These are phyloP conservation scores for Talaromyces albobiverticillius DNA, from an alignment of 2,329 filamentous ascomycete genomes.

Conservation along the genomic window DNA sequence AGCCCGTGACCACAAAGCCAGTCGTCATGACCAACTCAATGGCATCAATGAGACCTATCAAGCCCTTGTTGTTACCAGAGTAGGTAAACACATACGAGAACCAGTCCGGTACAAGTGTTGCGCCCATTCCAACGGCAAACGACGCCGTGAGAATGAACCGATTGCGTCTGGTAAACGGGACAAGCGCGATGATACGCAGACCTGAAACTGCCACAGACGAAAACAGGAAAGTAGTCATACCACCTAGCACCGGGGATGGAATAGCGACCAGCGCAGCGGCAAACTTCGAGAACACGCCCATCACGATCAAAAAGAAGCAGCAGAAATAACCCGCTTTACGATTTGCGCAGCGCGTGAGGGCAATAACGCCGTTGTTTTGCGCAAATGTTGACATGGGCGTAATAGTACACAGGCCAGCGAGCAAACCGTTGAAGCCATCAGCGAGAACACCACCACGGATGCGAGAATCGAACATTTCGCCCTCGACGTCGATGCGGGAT, in stretches of 20 bases:
- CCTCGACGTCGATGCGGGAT: conserved; percentile 62
- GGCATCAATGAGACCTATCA: conserved; percentile 55
- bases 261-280: conserved; percentile 67
- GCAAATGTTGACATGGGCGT: conserved; percentile 68
- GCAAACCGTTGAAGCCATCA: conserved; percentile 63
- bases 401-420: conserved; percentile 64
- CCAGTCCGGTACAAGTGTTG: conserved; percentile 49
- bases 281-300: conserved; percentile 70
- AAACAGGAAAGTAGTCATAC: conserved; percentile 64
- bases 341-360: conserved; percentile 66
- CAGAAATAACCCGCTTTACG: conserved; percentile 65
- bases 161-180: conserved; percentile 63
- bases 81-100: conserved; percentile 48
- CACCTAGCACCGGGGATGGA: conserved; percentile 49
- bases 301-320: conserved; percentile 64
- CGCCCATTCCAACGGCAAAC: conserved; percentile 58
- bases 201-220: conserved; percentile 63
- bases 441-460: conserved; percentile 68
- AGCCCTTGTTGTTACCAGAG: conserved; percentile 59
- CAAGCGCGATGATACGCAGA: conserved; percentile 62
- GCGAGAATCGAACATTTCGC: conserved; percentile 62
- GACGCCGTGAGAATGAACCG: conserved; percentile 64
- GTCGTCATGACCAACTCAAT: conserved; percentile 69
- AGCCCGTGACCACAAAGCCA: conserved; percentile 61
- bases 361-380: conserved; percentile 68